Percentiles rank a stretch among this genome's conserved stretches.
Evolutionary conservation across 1,284 basidiomycete genomes (phyloP).

Genomic region (Hymenochaete sp.): DNA sequence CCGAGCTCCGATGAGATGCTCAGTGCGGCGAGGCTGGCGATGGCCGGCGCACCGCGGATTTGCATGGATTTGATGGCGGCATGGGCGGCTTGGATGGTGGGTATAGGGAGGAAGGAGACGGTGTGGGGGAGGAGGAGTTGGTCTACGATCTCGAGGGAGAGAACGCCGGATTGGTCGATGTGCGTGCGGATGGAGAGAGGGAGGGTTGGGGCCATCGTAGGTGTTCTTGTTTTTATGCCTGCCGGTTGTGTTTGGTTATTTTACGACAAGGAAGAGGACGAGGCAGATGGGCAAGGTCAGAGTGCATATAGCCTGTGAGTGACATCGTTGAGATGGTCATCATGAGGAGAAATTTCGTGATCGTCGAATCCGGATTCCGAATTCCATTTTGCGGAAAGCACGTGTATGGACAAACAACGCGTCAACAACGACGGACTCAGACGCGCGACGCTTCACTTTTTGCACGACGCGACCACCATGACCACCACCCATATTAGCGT

Average conservation of each 20-base stretch:
- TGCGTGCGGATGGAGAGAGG: slow-evolving; percentile 51
- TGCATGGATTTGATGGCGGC: slow-evolving; percentile 90
- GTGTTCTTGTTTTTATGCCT: no score
- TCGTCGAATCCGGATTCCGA: no score
- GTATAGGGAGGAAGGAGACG: slow-evolving; percentile 64
- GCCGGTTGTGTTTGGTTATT: no score
- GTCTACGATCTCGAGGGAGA: slow-evolving; percentile 81
- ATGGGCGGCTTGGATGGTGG: slow-evolving; percentile 71
- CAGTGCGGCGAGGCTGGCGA: slow-evolving; percentile 82
- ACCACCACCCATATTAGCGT: slow-evolving; percentile 25
- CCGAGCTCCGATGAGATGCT: slow-evolving; percentile 60
- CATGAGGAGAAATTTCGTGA: no score
- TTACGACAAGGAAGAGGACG: no score
- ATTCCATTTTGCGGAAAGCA: no score
- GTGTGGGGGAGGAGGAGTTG: slow-evolving; percentile 80
- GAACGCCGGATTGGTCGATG: slow-evolving; percentile 49
- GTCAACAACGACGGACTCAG: not conserved
- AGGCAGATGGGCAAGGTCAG: no score
- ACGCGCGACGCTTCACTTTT: not conserved
- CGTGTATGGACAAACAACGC: slow-evolving; percentile 6
- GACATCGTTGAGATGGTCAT: no score
- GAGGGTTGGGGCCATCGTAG: no score
- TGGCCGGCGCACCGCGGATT: slow-evolving; percentile 92
- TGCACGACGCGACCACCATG: slow-evolving; percentile 19
- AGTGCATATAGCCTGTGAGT: no score